phyloP scores from a whole-genome alignment of 352 stramenopile species.

The Globisporangium nagaii region DNA sequence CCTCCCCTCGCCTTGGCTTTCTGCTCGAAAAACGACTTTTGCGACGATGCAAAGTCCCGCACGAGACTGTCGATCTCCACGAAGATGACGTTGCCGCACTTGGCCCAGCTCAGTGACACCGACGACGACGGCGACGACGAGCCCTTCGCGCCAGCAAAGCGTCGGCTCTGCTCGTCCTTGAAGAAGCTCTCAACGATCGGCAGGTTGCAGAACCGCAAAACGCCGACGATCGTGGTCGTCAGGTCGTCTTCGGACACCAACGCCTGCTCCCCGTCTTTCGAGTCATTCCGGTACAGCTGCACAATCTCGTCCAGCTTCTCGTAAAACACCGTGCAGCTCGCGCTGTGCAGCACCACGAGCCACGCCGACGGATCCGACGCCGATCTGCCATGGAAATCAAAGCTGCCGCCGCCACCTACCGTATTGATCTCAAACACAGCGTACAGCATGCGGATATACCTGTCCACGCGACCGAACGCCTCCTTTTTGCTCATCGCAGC shows the following conservation, averaged over 20 bases:
- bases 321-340: slow-evolving; percentile 68
- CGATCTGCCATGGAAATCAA: background rate
- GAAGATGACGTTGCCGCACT: slow-evolving; percentile 80
- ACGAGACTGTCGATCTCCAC: slow-evolving; percentile 78
- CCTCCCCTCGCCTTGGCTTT: slow-evolving; percentile 13
- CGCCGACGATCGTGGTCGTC: slow-evolving; percentile 46
- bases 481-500: slow-evolving; percentile 32
- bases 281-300: slow-evolving; percentile 45
- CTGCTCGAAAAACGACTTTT: slow-evolving; percentile 25
- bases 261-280: slow-evolving; percentile 2
- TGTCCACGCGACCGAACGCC: slow-evolving; percentile 40
- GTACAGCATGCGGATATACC: slow-evolving; percentile 51
- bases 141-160: slow-evolving; percentile 3
- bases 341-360: slow-evolving; percentile 65
- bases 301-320: slow-evolving; percentile 83
- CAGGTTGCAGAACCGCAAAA: slow-evolving; percentile 76
- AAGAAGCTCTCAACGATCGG: slow-evolving; percentile 74
- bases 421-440: slow-evolving; percentile 46
- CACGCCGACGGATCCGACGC: slow-evolving; percentile 36
- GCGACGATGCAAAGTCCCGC: slow-evolving; percentile 68
- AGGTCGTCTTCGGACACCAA: slow-evolving; percentile 53
- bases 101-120: slow-evolving; percentile 58
- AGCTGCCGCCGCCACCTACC: background rate
- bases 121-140: slow-evolving; percentile 14
- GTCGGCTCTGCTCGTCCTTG: slow-evolving; percentile 23